Evolutionary conservation across 2,329 filamentous ascomycete species (phyloP).

Genomic region (Emericellopsis cladophorae): DNA sequence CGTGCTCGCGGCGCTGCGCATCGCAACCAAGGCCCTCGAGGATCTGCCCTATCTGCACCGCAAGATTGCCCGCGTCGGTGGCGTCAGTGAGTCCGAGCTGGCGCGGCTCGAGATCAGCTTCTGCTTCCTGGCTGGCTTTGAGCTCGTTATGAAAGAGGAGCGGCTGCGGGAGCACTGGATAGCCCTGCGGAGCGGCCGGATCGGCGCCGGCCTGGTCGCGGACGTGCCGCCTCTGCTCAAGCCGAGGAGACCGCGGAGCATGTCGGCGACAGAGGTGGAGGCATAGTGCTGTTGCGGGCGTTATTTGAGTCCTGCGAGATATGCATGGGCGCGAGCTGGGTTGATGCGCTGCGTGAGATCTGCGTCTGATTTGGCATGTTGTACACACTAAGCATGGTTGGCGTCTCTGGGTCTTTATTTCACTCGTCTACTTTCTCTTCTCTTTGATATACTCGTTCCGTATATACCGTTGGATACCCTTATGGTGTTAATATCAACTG

Average conservation of each 20-base stretch:
- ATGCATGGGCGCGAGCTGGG: too few relatives aligned
- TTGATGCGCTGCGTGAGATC: too few relatives aligned
- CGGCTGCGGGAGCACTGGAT: conserved; percentile 19
- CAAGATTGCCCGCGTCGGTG: conserved; percentile 76
- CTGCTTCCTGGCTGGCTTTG: conserved; percentile 76
- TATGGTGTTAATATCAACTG: too few relatives aligned
- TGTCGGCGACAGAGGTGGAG: not conserved
- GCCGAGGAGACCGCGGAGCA: conserved; percentile 1
- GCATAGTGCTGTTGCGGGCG: too few relatives aligned
- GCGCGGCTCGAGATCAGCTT: conserved; percentile 80
- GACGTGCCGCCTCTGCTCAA: conserved; percentile 3
- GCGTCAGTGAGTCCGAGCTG: conserved; percentile 71
- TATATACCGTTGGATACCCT: too few relatives aligned
- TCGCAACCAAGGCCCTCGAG: conserved; percentile 92
- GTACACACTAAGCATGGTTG: too few relatives aligned
- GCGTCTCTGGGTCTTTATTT: too few relatives aligned
- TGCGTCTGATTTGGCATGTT: too few relatives aligned
- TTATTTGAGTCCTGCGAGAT: too few relatives aligned
- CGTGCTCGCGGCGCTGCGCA: conserved; percentile 68
- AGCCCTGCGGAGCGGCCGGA: conserved; percentile 14
- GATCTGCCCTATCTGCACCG: conserved; percentile 79
- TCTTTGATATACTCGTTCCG: too few relatives aligned
- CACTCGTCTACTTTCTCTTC: too few relatives aligned
- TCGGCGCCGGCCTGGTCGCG: not conserved
- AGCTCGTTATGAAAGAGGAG: conserved; percentile 44